Evolutionary conservation across 768 basidiomycete species (phyloP).

Genomic region (Trametes maxima): DNA sequence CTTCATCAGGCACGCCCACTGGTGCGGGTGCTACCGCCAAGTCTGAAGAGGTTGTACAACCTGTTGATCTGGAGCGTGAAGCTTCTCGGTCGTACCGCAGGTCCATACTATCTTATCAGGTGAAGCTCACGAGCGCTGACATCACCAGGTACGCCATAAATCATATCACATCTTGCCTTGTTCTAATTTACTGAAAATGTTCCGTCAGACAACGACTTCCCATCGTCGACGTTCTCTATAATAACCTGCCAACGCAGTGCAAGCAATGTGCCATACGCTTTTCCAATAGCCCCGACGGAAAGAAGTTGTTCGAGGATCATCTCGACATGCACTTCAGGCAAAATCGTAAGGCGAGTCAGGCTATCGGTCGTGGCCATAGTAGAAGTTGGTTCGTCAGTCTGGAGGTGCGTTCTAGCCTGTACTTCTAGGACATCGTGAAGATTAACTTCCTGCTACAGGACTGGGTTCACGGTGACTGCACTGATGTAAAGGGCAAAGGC

Average conservation of each 20-base stretch:
- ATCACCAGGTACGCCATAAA: conserved; percentile 60
- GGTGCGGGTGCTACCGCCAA: conserved; percentile 49
- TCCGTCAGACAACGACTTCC: conserved; percentile 55
- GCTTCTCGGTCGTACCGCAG: conserved; percentile 60
- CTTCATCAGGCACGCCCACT: conserved; percentile 52
- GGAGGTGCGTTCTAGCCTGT: conserved; percentile 58
- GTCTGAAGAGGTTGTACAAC: conserved; percentile 37
- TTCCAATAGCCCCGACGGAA: conserved; percentile 68
- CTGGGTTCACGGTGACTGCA: conserved; percentile 76
- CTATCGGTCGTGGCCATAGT: conserved; percentile 81
- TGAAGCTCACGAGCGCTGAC: conserved; percentile 68
- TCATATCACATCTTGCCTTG: no score
- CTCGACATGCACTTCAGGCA: conserved; percentile 97
- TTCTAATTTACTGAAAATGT: neutral
- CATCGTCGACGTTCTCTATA: conserved; percentile 70
- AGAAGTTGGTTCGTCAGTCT: conserved; percentile 86
- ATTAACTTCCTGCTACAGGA: conserved; percentile 52
- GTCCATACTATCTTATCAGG: conserved; percentile 56
- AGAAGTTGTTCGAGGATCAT: conserved; percentile 81
- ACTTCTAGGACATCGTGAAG: conserved; percentile 14
- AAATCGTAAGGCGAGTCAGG: conserved; percentile 81
- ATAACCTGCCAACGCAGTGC: conserved; percentile 79
- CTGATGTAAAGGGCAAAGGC: conserved; percentile 70
- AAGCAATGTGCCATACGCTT: conserved; percentile 94
- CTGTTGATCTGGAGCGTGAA: conserved; percentile 46